Percentiles rank a stretch among this genome's conserved stretches.
phyloP scores from a whole-genome alignment of 2,329 filamentous ascomycete genomes.

The Colletotrichum acutatum region DNA sequence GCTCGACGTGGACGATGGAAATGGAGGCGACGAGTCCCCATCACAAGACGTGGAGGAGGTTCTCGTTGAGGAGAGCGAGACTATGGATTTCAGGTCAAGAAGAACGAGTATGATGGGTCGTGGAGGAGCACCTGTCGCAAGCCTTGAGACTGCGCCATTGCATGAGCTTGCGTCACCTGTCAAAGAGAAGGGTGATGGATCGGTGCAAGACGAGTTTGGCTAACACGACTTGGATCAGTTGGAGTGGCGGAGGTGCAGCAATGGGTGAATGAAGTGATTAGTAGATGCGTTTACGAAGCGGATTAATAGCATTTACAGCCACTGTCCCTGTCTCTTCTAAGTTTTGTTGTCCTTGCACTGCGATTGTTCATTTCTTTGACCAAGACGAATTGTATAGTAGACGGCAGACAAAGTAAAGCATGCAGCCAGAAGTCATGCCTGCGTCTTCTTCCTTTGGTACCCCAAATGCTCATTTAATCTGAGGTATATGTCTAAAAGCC shows the following conservation, averaged over 20 bases:
- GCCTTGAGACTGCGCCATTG: slow-evolving; percentile 64
- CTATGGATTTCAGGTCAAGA: slow-evolving; percentile 63
- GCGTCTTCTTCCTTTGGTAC: no score
- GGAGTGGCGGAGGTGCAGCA: neutral
- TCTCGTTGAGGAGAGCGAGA: slow-evolving; percentile 63
- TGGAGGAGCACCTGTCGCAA: slow-evolving; percentile 48
- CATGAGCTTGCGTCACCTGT: slow-evolving; percentile 37
- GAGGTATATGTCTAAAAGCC: no score
- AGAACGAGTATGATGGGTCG: slow-evolving; percentile 65
- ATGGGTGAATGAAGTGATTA: neutral
- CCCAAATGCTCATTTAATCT: no score
- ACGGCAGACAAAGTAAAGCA: neutral
- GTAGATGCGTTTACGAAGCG: slow-evolving; percentile 29
- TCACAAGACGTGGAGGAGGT: slow-evolving; percentile 52
- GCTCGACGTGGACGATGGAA: slow-evolving; percentile 47
- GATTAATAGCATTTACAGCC: slow-evolving; percentile 28
- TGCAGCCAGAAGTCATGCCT: neutral
- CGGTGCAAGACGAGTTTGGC: slow-evolving; percentile 37
- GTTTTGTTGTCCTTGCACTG: neutral
- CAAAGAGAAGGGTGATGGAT: slow-evolving; percentile 26
- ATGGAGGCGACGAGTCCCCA: slow-evolving; percentile 38
- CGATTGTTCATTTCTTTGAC: neutral
- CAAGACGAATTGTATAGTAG: neutral
- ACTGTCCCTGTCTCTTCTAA: neutral
- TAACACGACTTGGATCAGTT: slow-evolving; percentile 11